A percentile compares a stretch with the other conserved stretches of the same genome.
These are phyloP conservation scores for Oryza rufipogon DNA, from an alignment of 176 grass and related monocot species.

Conservation along the genomic window DNA sequence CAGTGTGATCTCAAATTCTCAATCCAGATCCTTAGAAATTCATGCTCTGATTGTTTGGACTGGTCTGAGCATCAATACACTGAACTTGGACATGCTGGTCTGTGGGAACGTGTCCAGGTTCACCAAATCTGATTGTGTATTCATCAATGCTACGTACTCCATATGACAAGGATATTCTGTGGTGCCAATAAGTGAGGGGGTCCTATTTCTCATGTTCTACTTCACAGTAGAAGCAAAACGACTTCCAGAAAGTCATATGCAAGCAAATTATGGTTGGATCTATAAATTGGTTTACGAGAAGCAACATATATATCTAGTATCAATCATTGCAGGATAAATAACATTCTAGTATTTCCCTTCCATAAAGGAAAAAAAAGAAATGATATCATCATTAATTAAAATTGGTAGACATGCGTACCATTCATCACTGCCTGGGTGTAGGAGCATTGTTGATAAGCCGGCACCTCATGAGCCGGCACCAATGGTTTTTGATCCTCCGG, in stretches of 20 bases:
- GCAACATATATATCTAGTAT: background rate
- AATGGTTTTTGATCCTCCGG: conserved; percentile 60
- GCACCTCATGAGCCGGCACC: conserved; percentile 48
- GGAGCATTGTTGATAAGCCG: conserved; percentile 51
- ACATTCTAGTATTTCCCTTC: background rate
- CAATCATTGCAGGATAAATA: background rate
- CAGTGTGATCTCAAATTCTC: background rate
- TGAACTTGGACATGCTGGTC: conserved; percentile 43
- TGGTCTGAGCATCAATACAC: background rate
- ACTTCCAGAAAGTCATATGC: background rate
- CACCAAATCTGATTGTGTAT: conserved; percentile 2
- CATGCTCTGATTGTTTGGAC: background rate
- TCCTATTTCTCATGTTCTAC: background rate
- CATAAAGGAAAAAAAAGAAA: background rate
- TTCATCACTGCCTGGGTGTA: conserved; percentile 73
- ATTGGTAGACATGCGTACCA: conserved; percentile 47
- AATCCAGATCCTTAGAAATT: background rate
- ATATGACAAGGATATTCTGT: conserved; percentile 26
- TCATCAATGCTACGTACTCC: conserved; percentile 18
- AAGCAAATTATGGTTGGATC: background rate
- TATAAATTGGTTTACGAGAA: background rate
- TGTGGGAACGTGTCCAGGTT: conserved; percentile 33
- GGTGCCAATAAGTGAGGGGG: background rate
- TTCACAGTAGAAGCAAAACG: background rate
- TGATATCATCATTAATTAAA: background rate